These are phyloP conservation scores for Apiospora koreana DNA, from an alignment of 2,329 filamentous ascomycete genomes.

Conservation along the genomic window DNA sequence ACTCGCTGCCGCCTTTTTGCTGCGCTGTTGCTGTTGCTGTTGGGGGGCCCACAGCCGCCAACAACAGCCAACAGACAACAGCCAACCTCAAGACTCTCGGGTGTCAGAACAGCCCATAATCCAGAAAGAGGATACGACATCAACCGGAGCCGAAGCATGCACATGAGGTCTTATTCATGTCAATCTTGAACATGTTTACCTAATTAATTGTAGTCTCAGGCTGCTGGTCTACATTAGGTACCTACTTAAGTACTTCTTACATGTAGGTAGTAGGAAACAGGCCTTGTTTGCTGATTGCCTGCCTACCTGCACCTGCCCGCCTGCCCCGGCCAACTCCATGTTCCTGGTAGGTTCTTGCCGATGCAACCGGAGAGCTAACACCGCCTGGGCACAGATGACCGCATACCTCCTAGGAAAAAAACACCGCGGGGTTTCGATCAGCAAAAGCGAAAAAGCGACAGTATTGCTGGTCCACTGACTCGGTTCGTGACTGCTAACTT, in stretches of 20 bases:
- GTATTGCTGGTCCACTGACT: too few relatives aligned
- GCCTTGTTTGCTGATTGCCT: not conserved
- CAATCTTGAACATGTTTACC: not conserved
- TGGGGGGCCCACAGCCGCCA: not conserved
- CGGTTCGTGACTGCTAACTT: too few relatives aligned
- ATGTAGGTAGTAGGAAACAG: too few relatives aligned
- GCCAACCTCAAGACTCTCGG: too few relatives aligned
- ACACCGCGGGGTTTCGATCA: not conserved
- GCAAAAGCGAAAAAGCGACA: too few relatives aligned
- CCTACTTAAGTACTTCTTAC: too few relatives aligned
- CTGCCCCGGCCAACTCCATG: too few relatives aligned
- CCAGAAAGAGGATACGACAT: not conserved
- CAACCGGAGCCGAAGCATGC: not conserved
- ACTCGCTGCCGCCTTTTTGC: too few relatives aligned
- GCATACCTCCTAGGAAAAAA: not conserved
- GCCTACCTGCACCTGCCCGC: too few relatives aligned
- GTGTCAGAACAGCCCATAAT: not conserved
- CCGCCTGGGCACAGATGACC: not conserved
- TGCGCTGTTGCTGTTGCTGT: too few relatives aligned
- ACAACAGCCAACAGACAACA: too few relatives aligned
- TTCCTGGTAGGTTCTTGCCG: not conserved
- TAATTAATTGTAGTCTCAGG: not conserved
- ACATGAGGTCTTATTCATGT: not conserved
- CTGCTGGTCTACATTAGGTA: too few relatives aligned
- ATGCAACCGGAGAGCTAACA: not conserved